Evolutionary conservation across 225 moss, liverwort and hornwort genomes (phyloP).

Genomic region (Lunularia cruciata): DNA sequence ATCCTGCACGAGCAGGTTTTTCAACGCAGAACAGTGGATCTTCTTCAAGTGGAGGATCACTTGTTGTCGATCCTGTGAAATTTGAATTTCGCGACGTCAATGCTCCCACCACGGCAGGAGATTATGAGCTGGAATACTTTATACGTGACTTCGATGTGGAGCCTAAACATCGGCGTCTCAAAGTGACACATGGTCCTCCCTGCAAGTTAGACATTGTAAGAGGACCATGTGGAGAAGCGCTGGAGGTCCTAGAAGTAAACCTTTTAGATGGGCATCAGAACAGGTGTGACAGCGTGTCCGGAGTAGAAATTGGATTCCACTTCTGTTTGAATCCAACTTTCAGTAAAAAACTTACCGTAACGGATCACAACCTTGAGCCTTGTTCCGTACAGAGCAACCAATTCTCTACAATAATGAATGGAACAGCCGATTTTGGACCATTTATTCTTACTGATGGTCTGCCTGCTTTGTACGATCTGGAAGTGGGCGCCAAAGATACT

Average conservation of each 20-base stretch:
- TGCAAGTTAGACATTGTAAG: slow-evolving; percentile 36
- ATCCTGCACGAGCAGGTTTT: slow-evolving; percentile 6
- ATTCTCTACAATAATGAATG: slow-evolving; percentile 8
- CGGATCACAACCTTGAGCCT: not conserved
- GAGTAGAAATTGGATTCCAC: slow-evolving; percentile 31
- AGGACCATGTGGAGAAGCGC: slow-evolving; percentile 27
- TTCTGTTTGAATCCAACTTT: slow-evolving; percentile 14
- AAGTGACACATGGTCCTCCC: slow-evolving; percentile 45
- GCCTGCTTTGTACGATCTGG: slow-evolving; percentile 31
- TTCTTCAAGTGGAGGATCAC: not conserved
- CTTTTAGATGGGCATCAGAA: slow-evolving; percentile 51
- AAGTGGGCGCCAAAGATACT: slow-evolving; percentile 14
- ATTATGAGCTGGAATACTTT: slow-evolving; percentile 40
- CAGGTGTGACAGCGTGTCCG: slow-evolving; percentile 36
- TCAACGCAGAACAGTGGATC: slow-evolving; percentile 11
- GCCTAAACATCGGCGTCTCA: slow-evolving; percentile 31
- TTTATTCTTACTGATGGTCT: slow-evolving; percentile 27
- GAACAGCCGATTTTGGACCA: slow-evolving; percentile 35
- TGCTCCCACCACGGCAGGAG: slow-evolving; percentile 52
- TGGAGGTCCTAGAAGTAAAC: slow-evolving; percentile 38
- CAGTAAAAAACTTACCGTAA: not conserved
- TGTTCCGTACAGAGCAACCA: slow-evolving; percentile 20
- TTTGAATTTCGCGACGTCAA: slow-evolving; percentile 31
- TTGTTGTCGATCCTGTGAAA: not conserved
- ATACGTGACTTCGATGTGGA: slow-evolving; percentile 35